Evolutionary conservation across 768 basidiomycete genomes (phyloP).

Genomic region (Suillus americanus): DNA sequence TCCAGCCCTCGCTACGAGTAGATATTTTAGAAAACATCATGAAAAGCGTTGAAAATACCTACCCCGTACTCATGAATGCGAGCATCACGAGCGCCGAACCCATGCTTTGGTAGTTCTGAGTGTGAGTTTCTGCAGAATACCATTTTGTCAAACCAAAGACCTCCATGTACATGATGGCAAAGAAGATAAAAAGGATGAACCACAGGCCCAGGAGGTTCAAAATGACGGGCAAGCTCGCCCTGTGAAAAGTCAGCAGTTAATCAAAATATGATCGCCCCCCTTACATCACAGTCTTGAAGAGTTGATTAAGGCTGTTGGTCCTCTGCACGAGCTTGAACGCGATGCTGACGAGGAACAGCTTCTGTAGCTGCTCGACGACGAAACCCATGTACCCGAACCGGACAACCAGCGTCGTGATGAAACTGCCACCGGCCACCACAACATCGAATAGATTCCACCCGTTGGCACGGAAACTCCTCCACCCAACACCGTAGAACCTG

Average conservation of each 20-base stretch:
- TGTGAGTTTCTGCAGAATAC: conserved; percentile 64
- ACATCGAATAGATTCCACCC: conserved; percentile 96
- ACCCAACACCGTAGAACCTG: conserved; percentile 83
- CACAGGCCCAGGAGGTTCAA: conserved; percentile 83
- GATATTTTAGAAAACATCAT: conserved; percentile 7
- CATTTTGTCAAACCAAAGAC: conserved; percentile 92
- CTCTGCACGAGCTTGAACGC: conserved; percentile 93
- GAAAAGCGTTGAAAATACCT: conserved; percentile 23
- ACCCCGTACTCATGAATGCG: conserved; percentile 93
- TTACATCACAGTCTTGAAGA: conserved; percentile 95
- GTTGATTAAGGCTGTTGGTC: conserved; percentile 83
- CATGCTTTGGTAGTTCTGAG: conserved; percentile 78
- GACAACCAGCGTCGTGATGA: conserved; percentile 78
- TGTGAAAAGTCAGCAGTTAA: conserved; percentile 27
- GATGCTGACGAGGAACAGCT: conserved; percentile 90
- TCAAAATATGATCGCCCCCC: conserved; percentile 29
- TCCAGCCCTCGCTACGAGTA: conserved; percentile 83
- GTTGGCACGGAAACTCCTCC: conserved; percentile 79
- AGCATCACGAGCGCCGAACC: conserved; percentile 84
- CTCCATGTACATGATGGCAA: conserved; percentile 83
- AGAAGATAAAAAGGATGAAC: conserved; percentile 90
- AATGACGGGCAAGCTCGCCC: conserved; percentile 85
- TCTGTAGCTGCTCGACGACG: conserved; percentile 67
- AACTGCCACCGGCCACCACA: conserved; percentile 74
- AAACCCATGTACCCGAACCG: conserved; percentile 52